A percentile compares a stretch with the other conserved stretches of the same genome.
Conservation (phyloP, 108 stramenopile genomes). For the Chaetoceros tenuissimus region DNA sequence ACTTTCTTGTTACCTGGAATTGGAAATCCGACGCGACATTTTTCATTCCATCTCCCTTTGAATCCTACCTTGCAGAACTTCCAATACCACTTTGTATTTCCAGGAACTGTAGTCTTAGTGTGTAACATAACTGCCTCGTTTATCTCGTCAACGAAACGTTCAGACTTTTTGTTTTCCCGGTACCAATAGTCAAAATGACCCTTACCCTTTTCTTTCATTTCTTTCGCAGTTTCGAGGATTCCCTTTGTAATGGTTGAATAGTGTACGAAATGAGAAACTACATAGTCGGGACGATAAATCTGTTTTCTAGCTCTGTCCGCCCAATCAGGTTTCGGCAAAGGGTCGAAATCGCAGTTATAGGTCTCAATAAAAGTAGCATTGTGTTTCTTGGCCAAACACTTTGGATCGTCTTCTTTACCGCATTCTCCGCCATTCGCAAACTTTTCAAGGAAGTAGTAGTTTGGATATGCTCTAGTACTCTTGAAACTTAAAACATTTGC, state of each 20-base stretch:
- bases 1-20: slow-evolving; percentile 14
- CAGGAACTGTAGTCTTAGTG: slow-evolving; percentile 44
- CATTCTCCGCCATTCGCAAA: slow-evolving; percentile 26
- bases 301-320: slow-evolving; percentile 71
- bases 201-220: slow-evolving; percentile 9
- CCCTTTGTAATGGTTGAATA: slow-evolving; percentile 61
- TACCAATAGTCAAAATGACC: slow-evolving; percentile 11
- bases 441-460: slow-evolving; percentile 23
- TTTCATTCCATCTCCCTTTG: slow-evolving; percentile 6
- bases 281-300: slow-evolving; percentile 69
- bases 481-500: slow-evolving; percentile 51
- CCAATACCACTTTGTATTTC: slow-evolving; percentile 26
- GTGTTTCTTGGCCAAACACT: slow-evolving; percentile 28
- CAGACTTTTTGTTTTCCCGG: slow-evolving; percentile 17
- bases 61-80: slow-evolving; percentile 5
- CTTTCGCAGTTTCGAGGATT: slow-evolving; percentile 22
- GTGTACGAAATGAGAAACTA: slow-evolving; percentile 74
- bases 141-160: slow-evolving; percentile 44
- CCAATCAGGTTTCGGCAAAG: slow-evolving; percentile 53
- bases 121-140: slow-evolving; percentile 77
- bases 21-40: slow-evolving; percentile 22
- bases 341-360: slow-evolving; percentile 72
- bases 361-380: slow-evolving; percentile 64
- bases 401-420: slow-evolving; percentile 22
- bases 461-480: slow-evolving; percentile 28